phyloP scores from a whole-genome alignment of 495 filamentous ascomycete species.

The Pseudotulostoma volvatum region DNA sequence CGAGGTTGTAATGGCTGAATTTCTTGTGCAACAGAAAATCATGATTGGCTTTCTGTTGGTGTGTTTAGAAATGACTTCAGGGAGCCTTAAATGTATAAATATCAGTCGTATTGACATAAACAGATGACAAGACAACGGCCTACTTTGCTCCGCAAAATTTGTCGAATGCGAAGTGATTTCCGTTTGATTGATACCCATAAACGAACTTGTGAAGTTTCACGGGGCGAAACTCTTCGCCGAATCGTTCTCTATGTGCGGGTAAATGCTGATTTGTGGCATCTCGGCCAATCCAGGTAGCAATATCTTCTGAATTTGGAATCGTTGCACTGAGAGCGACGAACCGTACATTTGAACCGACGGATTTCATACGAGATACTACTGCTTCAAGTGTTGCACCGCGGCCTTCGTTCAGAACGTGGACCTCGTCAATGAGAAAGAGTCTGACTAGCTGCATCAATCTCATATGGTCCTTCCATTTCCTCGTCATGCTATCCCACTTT shows the following conservation, averaged over 20 bases:
- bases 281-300: conserved; percentile 83
- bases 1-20: conserved; percentile 61
- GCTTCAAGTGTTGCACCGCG: conserved; percentile 86
- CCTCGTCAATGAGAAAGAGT: conserved; percentile 89
- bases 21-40: conserved; percentile 80
- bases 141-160: conserved; percentile 58
- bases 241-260: conserved; percentile 59
- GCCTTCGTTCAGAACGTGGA: conserved; percentile 82
- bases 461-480: conserved; percentile 85
- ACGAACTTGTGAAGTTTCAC: conserved; percentile 79
- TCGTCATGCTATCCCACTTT: conserved; percentile 96
- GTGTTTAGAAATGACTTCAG: conserved; percentile 58
- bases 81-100: conserved; percentile 30
- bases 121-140: conserved; percentile 5
- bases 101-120: conserved; percentile 2
- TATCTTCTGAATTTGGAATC: conserved; percentile 80
- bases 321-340: conserved; percentile 91
- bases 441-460: conserved; percentile 73
- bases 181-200: conserved; percentile 47
- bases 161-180: conserved; percentile 82
- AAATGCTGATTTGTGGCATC: conserved; percentile 46
- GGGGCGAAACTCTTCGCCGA: conserved; percentile 82
- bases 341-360: conserved; percentile 67
- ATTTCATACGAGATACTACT: conserved; percentile 96
- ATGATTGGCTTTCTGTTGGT: conserved; percentile 73